Percentiles rank a stretch among this genome's conserved stretches.
phyloP scores from a whole-genome alignment of 768 basidiomycete species.

The Dioszegia crocea region DNA sequence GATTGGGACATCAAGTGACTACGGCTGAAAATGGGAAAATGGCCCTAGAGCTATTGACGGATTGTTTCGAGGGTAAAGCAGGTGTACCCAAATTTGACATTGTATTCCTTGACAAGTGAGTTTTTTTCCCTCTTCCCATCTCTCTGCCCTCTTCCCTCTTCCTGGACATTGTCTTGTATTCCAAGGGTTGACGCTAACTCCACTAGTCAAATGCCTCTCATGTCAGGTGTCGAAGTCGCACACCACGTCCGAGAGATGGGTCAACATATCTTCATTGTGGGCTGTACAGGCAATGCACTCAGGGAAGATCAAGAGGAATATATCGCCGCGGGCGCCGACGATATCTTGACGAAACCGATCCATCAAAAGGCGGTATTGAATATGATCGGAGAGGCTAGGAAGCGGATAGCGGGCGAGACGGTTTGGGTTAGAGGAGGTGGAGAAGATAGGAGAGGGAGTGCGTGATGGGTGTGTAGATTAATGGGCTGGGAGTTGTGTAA shows the following conservation, averaged over 20 bases:
- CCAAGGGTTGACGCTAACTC: too few relatives aligned
- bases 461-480: background rate
- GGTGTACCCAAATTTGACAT: conserved; percentile 32
- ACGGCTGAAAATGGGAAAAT: conserved; percentile 47
- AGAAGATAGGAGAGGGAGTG: background rate
- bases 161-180: too few relatives aligned
- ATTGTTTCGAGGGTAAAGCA: conserved; percentile 21
- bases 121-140: background rate
- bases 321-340: conserved; percentile 45
- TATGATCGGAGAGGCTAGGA: conserved; percentile 42
- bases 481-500: background rate
- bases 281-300: conserved; percentile 48
- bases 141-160: too few relatives aligned
- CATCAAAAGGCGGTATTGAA: conserved; percentile 38
- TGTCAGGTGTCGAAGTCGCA: conserved; percentile 47
- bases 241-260: conserved; percentile 42
- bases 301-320: conserved; percentile 49
- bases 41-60: conserved; percentile 39
- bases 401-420: conserved; percentile 41
- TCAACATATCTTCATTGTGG: conserved; percentile 44
- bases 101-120: conserved; percentile 48
- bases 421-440: background rate
- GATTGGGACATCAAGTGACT: conserved; percentile 42
- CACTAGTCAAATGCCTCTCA: conserved; percentile 50
- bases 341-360: conserved; percentile 46